Percentiles rank a stretch among this genome's conserved stretches.
Evolutionary conservation across 2,329 filamentous ascomycete species (phyloP).

Genomic region (Colletotrichum caudatum): DNA sequence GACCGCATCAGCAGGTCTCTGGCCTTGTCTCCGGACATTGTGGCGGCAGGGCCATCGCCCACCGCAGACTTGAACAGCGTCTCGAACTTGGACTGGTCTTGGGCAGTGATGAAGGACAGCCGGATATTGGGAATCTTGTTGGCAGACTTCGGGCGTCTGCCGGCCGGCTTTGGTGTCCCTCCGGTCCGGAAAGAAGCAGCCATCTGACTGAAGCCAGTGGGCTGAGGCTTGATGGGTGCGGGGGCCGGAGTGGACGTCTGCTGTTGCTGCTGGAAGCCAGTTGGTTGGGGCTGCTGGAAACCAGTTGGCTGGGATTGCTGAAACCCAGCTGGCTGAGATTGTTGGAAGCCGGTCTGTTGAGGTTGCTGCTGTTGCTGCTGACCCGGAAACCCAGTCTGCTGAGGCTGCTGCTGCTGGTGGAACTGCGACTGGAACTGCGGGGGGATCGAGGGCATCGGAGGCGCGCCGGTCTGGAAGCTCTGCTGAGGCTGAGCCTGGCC

Average conservation of each 20-base stretch:
- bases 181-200: constrained; percentile 73
- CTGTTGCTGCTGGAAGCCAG: constrained; percentile 63
- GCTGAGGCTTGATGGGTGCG: constrained; percentile 70
- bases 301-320: constrained; percentile 54
- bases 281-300: constrained; percentile 58
- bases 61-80: constrained; percentile 97
- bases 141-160: constrained; percentile 63
- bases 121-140: constrained; percentile 93
- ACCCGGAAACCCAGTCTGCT: constrained; percentile 59
- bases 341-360: constrained; percentile 58
- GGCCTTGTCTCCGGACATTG: constrained; percentile 92
- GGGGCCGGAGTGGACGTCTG: constrained; percentile 64
- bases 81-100: constrained; percentile 97
- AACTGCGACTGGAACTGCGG: constrained; percentile 71
- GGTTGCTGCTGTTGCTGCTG: constrained; percentile 53
- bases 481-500: constrained; percentile 65
- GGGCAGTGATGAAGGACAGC: constrained; percentile 93
- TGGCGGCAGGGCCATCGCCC: constrained; percentile 79
- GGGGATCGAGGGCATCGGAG: constrained; percentile 70
- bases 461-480: constrained; percentile 70
- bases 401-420: constrained; percentile 64
- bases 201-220: constrained; percentile 75
- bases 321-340: constrained; percentile 53
- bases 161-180: constrained; percentile 58
- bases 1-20: constrained; percentile 90